Evolutionary conservation across 768 basidiomycete genomes (phyloP).

Genomic region (Suillus discolor): DNA sequence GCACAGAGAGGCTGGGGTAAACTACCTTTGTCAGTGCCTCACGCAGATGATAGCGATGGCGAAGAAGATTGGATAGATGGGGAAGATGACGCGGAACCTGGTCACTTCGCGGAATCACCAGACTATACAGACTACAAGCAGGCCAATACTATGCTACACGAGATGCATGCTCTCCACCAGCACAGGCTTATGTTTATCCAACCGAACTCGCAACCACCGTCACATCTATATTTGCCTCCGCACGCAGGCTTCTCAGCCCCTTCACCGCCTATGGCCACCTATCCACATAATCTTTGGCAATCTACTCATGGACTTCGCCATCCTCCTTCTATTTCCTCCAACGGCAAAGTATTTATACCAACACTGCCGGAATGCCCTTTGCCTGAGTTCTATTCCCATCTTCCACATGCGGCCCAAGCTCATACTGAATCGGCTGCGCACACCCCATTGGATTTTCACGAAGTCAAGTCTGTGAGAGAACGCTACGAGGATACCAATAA

Average conservation of each 20-base stretch:
- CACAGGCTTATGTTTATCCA: constrained; percentile 53
- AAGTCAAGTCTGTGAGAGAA: constrained; percentile 51
- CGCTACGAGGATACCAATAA: constrained; percentile 68
- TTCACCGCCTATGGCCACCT: not conserved
- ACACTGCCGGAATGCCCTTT: constrained; percentile 10
- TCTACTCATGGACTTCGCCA: not conserved
- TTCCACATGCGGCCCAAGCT: constrained; percentile 5
- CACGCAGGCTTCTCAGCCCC: not conserved
- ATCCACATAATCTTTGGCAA: constrained; percentile 8
- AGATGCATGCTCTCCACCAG: constrained; percentile 69
- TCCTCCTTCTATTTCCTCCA: constrained; percentile 6
- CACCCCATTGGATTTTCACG: constrained; percentile 32
- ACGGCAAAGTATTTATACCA: constrained; percentile 11
- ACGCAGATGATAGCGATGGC: constrained; percentile 25
- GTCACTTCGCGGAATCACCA: constrained; percentile 13
- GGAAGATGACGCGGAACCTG: constrained; percentile 38
- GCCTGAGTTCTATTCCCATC: constrained; percentile 4
- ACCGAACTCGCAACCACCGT: constrained; percentile 15
- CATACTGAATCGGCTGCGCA: constrained; percentile 10
- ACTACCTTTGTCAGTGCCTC: not conserved
- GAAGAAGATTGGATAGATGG: constrained; percentile 37
- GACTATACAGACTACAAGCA: constrained; percentile 48
- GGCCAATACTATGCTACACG: constrained; percentile 67
- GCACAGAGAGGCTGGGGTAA: constrained; percentile 46
- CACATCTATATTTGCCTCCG: not conserved